A percentile compares a stretch with the other conserved stretches of the same genome.
Evolutionary conservation across 2,329 filamentous ascomycete genomes (phyloP).

Genomic region (Colletotrichum spinosum): DNA sequence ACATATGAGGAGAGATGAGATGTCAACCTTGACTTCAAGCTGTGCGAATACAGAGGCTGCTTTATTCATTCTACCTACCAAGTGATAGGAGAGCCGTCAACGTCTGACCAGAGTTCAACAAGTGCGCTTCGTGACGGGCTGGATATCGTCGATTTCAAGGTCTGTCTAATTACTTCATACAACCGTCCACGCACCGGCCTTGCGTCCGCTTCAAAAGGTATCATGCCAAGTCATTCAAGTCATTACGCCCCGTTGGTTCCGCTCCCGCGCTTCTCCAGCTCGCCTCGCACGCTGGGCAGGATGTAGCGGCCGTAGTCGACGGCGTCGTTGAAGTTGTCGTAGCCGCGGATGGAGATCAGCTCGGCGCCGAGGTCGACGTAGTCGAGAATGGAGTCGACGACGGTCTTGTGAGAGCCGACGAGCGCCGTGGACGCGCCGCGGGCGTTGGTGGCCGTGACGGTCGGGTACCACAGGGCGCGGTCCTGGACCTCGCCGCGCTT

Average conservation of each 20-base stretch:
- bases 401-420: slow-evolving; percentile 65
- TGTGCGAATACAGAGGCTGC: not conserved
- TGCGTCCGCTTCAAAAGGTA: not conserved
- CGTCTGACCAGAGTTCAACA: not conserved
- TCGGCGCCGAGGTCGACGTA: slow-evolving; percentile 68
- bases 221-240: not conserved
- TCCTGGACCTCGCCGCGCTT: slow-evolving; percentile 68
- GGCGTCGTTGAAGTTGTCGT: slow-evolving; percentile 70
- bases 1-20: not conserved
- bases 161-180: slow-evolving; percentile 8
- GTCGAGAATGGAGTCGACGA: slow-evolving; percentile 66
- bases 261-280: slow-evolving; percentile 42
- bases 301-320: slow-evolving; percentile 70
- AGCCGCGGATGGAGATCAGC: slow-evolving; percentile 70
- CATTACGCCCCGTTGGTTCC: not conserved
- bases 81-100: not conserved
- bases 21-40: not conserved
- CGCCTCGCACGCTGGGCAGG: slow-evolving; percentile 60
- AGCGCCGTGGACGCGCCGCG: slow-evolving; percentile 69
- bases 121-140: not conserved
- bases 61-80: too few species aligned
- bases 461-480: slow-evolving; percentile 72
- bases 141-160: not conserved
- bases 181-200: not conserved
- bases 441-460: slow-evolving; percentile 70